Conservation (phyloP, 257 asterid genomes). For the Datura wrightii region DNA sequence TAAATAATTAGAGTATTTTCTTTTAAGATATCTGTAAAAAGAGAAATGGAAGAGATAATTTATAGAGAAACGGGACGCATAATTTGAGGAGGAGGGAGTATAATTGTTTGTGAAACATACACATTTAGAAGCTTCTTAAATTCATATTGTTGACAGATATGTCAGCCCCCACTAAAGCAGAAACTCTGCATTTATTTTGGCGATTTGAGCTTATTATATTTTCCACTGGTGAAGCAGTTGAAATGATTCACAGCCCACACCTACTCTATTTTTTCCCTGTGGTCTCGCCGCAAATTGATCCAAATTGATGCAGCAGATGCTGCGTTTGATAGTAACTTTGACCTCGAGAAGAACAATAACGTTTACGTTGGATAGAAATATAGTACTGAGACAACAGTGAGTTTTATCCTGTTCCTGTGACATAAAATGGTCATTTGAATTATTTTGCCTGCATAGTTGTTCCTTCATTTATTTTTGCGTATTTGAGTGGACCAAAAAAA, state of each 20-base stretch:
- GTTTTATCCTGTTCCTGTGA: neutral
- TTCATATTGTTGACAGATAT: neutral
- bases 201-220: neutral
- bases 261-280: neutral
- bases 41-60: no score
- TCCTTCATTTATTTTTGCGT: neutral
- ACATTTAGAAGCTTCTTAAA: neutral
- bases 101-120: neutral
- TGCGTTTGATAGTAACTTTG: neutral
- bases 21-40: no score
- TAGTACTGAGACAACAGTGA: neutral
- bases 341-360: slow-evolving; percentile 5
- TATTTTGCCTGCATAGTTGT: neutral
- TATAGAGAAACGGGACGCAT: no score
- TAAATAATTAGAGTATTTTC: no score
- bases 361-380: neutral
- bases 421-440: neutral
- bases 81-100: no score
- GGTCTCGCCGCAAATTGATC: no score
- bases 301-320: no score
- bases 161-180: neutral
- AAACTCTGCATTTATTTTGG: neutral
- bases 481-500: neutral
- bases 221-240: neutral
- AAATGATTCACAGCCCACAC: neutral